Base-by-base conservation (phyloP, 345 rosid species). In the Populus tremula region DNA sequence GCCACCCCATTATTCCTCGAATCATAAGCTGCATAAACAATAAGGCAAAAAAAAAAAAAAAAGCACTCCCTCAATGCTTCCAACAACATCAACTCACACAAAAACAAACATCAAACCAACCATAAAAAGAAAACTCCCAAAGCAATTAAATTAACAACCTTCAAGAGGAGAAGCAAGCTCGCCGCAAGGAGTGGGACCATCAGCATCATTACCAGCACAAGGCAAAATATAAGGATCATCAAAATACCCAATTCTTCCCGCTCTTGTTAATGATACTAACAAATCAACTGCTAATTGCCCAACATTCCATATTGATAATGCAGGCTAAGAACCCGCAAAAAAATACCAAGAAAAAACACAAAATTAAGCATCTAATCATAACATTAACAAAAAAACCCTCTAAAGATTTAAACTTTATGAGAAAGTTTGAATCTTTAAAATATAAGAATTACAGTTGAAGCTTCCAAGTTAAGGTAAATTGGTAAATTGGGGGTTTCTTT, bases 281-380 rank as follows among this genome's bases (percentile, higher is more conserved):
- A 93, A 85, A 89, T 96, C 99, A 77, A 90, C 88, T 1, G 96
- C 97, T 11, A 96, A 86, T 84, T 96, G 96, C 56, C 97, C 98
- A 61, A 92, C 98, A 78, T 93, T 96, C 76, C 99, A 98, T 49
- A 91, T 89, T 56, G 97, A 96, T 71, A 96, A 75, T 35, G 98
- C 98, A 45, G 98, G 99, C 97, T 96, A 38, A 20, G 5, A 36
- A 31, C 56, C 33, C 45, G 25, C 33, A 13, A 70, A 31, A 38
- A 4, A 61, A 1, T 20, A n/a, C 10, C 10, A 20, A 56, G 41
- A 59, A 47, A 23, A 47, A 59, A 17, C 43, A 54, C 20, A 31
- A 38, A 20, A 64, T 68, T 17, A 16, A 12, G 31, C 27, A n/a
- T 25, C 27, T 2, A 38, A 25, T 25, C 13, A 43, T 35, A 23